Conservation (phyloP, 1,284 basidiomycete genomes). For the Apiotrichum akiyoshidainum region DNA sequence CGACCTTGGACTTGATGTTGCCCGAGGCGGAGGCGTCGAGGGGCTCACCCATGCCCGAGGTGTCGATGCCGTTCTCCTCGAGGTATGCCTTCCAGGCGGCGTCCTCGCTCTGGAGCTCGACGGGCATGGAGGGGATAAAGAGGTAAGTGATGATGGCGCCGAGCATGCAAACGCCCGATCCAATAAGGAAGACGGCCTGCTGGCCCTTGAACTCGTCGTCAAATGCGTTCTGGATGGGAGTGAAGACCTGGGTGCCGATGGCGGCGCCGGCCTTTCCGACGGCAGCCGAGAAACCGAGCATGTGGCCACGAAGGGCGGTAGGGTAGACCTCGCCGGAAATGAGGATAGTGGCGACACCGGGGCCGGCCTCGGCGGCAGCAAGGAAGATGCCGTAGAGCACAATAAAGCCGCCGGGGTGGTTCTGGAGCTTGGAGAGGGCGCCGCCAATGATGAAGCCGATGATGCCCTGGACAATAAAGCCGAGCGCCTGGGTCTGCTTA, state of each 20-base stretch:
- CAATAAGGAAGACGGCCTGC: constrained; percentile 34
- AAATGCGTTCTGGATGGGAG: constrained; percentile 23
- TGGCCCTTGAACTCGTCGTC: constrained; percentile 27
- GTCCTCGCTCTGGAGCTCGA: constrained; percentile 29
- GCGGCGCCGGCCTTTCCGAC: constrained; percentile 65
- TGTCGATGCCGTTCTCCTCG: constrained; percentile 21
- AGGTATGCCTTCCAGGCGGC: constrained; percentile 25
- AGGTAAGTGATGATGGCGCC: constrained; percentile 23
- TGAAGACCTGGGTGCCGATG: constrained; percentile 48
- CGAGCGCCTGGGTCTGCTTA: constrained; percentile 53
- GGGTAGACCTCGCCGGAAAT: constrained; percentile 57
- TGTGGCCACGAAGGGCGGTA: constrained; percentile 65
- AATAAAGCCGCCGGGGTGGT: constrained; percentile 18
- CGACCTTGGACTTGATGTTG: background rate
- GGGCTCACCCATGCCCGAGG: constrained; percentile 13
- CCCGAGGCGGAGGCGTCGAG: constrained; percentile 9
- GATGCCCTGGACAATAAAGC: constrained; percentile 17
- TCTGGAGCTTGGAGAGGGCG: constrained; percentile 21
- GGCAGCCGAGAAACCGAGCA: constrained; percentile 62
- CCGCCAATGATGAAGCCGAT: constrained; percentile 23
- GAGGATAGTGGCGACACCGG: constrained; percentile 50
- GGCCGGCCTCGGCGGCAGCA: constrained; percentile 20
- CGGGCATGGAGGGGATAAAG: constrained; percentile 26
- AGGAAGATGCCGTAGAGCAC: constrained; percentile 25
- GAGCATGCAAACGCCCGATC: constrained; percentile 29